Percentiles rank a stretch among this genome's conserved stretches.
These are phyloP conservation scores for Cladorrhinum sp. DNA, from an alignment of 2,329 filamentous ascomycete species.

Conservation along the genomic window DNA sequence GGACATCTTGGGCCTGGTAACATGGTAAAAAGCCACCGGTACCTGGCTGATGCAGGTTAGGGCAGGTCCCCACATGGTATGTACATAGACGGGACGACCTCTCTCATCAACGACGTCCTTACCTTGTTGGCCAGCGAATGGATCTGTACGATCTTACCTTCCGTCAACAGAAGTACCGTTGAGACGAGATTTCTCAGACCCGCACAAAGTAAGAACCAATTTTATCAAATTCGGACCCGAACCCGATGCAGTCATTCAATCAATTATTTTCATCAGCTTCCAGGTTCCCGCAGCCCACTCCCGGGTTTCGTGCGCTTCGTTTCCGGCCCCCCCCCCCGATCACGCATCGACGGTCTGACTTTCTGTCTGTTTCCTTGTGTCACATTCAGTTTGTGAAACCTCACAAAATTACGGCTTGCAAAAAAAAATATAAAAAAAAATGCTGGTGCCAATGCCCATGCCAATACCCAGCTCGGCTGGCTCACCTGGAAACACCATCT, in stretches of 20 bases:
- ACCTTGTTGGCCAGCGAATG: no score
- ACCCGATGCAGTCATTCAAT: not conserved
- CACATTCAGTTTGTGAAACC: conserved; percentile 12
- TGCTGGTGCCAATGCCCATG: not conserved
- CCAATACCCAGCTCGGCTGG: conserved; percentile 17
- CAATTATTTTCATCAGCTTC: not conserved
- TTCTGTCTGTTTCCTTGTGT: not conserved
- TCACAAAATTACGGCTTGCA: not conserved
- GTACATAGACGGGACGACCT: no score
- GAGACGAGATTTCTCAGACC: not conserved
- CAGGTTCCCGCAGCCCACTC: not conserved
- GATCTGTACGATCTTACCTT: not conserved
- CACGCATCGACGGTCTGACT: not conserved
- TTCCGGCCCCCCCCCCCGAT: conserved; percentile 8
- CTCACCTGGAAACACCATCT: conserved; percentile 13
- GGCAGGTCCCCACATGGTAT: not conserved
- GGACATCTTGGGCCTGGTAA: not conserved
- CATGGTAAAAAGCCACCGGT: conserved; percentile 4
- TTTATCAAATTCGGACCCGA: not conserved
- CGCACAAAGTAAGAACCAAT: not conserved
- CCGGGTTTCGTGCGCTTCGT: not conserved
- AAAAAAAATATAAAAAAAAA: no score
- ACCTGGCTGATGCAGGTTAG: not conserved
- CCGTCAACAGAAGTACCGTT: not conserved
- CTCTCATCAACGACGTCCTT: conserved; percentile 4